Evolutionary conservation across 257 asterid genomes (phyloP), one percentile per base, ranked within the genome.

Genomic region (Ilex aquifolium): DNA sequence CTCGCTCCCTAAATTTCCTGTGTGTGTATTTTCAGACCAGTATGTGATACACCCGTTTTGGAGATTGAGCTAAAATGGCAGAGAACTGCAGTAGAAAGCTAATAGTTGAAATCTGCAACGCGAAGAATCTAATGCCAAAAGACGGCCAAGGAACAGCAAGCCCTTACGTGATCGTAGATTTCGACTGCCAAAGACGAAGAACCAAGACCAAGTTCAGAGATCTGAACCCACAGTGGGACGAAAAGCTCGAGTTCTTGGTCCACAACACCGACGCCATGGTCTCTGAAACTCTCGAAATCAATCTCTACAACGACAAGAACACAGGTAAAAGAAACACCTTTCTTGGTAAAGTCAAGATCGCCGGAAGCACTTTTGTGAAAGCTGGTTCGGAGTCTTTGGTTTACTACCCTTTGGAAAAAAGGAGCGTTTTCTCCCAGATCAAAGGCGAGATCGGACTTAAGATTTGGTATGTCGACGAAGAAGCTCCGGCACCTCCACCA

Each of bases 141-240:
- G 98, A 91, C 66, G 98, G 98, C 16, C 94, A 88, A 60, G 98
- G 96, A 42, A 88, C 96, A 58, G 91, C 97, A 17, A 91, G 97
- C 77, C 93, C 97, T 52, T 86, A 82, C 62, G 94, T 69, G 68
- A 81, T 86, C 53, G 85, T 84, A 7, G 96, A 88, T 69, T 91
- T 68, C 69, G 98, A 91, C 65, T 94, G 94, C 73, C 98, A 91
- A 57, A 88, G 98, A 7, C 96, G 96, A 31, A 88, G 98, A 3
- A 88, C 98, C 7, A 81, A 82, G 76, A 88, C 96, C 3, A 74
- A 80, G 40, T 77, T 63, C 49, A 76, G 95, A 32, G 96, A 91
- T 77, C 96, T 91, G 46, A 91, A 91, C 44, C 98, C 98, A 0
- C 84, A 84, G 7, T 91, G 98, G 98, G 84, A 86, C 29, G 98